phyloP scores from a whole-genome alignment of 2,329 filamentous ascomycete species.

The Exserohilum rostratum region DNA sequence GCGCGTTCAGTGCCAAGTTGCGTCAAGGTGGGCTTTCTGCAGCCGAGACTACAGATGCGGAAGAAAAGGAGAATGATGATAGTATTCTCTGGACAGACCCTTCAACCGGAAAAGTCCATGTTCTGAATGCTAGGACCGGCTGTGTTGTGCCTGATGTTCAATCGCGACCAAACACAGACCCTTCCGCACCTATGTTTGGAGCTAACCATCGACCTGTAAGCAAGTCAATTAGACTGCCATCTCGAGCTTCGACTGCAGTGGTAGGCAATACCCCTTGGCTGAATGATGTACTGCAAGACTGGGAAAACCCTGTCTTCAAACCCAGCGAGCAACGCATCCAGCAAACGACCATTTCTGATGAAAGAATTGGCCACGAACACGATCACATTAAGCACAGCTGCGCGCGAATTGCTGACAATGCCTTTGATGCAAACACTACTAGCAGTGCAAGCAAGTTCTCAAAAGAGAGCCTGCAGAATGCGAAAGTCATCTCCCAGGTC shows the following conservation, averaged over 20 bases:
- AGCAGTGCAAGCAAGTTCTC: slow-evolving; percentile 57
- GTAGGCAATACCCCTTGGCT: slow-evolving; percentile 59
- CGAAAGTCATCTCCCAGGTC: slow-evolving; percentile 78
- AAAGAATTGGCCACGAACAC: slow-evolving; percentile 3
- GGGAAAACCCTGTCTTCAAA: slow-evolving; percentile 80
- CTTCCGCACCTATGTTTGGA: not conserved
- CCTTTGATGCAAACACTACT: slow-evolving; percentile 35
- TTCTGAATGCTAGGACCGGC: slow-evolving; percentile 64
- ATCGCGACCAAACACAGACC: slow-evolving; percentile 15
- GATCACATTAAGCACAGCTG: slow-evolving; percentile 10
- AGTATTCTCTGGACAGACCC: slow-evolving; percentile 67
- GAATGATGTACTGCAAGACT: slow-evolving; percentile 64
- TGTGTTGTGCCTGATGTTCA: slow-evolving; percentile 37
- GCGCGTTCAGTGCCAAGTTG: slow-evolving; percentile 12
- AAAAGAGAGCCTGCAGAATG: slow-evolving; percentile 58
- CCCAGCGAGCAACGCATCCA: slow-evolving; percentile 53
- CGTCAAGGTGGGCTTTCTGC: not conserved
- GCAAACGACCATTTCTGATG: slow-evolving; percentile 39
- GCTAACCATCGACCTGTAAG: slow-evolving; percentile 30
- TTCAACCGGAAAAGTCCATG: slow-evolving; percentile 57
- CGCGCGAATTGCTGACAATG: slow-evolving; percentile 19
- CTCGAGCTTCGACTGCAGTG: slow-evolving; percentile 14
- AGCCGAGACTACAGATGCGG: not conserved
- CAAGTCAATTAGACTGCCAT: slow-evolving; percentile 42
- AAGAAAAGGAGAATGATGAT: slow-evolving; percentile 32